Percentiles rank a stretch among this genome's conserved stretches.
Evolutionary conservation across 2,329 filamentous ascomycete species (phyloP).

Genomic region (Trichophyton mentagrophytes): DNA sequence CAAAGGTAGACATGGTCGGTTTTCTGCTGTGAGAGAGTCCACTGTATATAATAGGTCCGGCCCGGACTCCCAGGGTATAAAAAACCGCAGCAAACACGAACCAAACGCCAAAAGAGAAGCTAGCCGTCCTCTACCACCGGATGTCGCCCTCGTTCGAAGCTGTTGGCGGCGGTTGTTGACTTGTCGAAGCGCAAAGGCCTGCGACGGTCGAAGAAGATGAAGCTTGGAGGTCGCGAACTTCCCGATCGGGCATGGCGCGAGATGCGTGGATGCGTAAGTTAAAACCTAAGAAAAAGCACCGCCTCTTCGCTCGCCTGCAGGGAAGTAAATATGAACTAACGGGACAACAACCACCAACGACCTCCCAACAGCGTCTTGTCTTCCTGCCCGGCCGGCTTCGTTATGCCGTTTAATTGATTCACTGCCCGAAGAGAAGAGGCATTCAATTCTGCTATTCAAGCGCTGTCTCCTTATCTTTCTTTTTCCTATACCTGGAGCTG

Average conservation of each 20-base stretch:
- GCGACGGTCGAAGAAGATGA: neutral
- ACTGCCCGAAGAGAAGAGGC: neutral
- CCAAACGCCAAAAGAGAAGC: too few relatives aligned
- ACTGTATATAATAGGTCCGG: neutral
- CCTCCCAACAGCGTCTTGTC: neutral
- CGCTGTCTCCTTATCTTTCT: neutral
- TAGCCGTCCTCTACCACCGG: too few relatives aligned
- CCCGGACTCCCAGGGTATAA: neutral
- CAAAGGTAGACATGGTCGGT: constrained; percentile 49
- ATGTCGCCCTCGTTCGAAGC: neutral
- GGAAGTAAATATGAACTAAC: neutral
- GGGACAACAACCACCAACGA: neutral
- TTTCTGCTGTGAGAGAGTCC: neutral
- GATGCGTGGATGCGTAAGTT: neutral
- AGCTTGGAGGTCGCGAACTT: constrained; percentile 2
- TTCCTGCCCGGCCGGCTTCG: neutral
- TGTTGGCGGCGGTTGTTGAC: neutral
- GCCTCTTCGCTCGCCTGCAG: too few relatives aligned
- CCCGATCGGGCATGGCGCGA: constrained; percentile 10
- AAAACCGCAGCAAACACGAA: neutral
- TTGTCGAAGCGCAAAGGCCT: neutral
- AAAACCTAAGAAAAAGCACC: neutral
- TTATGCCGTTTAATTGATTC: neutral
- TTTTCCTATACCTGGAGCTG: neutral
- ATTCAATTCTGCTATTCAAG: neutral